phyloP scores from a whole-genome alignment of 2,329 filamentous ascomycete species.

The Geosmithia putterillii region DNA sequence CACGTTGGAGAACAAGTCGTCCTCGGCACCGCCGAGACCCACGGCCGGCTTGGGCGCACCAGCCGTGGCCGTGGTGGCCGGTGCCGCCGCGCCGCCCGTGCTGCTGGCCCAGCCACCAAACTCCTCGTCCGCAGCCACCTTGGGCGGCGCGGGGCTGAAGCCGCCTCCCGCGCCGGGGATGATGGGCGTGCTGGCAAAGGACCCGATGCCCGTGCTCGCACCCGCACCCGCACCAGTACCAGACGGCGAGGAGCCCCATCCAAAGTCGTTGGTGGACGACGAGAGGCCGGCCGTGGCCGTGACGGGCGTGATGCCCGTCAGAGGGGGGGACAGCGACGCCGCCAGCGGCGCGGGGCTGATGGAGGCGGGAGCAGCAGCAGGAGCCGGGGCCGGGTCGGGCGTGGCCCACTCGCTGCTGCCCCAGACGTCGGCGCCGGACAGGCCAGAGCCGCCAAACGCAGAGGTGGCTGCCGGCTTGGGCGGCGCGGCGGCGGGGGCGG shows the following conservation, averaged over 20 bases:
- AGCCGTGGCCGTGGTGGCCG: slow-evolving; percentile 24
- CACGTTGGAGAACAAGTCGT: slow-evolving; percentile 92
- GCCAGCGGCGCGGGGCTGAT: slow-evolving; percentile 46
- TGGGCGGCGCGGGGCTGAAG: slow-evolving; percentile 45
- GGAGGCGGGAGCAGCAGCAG: slow-evolving; percentile 33
- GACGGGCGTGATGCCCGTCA: slow-evolving; percentile 7
- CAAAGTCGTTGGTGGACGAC: slow-evolving; percentile 50
- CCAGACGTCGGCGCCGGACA: slow-evolving; percentile 61
- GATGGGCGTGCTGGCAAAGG: slow-evolving; percentile 47
- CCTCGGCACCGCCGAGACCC: slow-evolving; percentile 53
- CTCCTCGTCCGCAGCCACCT: slow-evolving; percentile 81
- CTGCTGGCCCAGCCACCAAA: slow-evolving; percentile 91
- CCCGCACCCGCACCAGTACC: too few species aligned
- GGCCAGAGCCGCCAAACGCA: slow-evolving; percentile 21
- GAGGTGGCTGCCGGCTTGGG: slow-evolving; percentile 15
- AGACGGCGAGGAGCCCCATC: slow-evolving; percentile 39
- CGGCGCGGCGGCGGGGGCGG: slow-evolving; percentile 26
- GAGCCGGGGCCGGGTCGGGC: slow-evolving; percentile 36
- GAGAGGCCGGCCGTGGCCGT: too few species aligned
- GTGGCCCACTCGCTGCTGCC: slow-evolving; percentile 75
- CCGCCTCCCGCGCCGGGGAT: slow-evolving; percentile 52
- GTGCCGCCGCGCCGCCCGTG: too few species aligned
- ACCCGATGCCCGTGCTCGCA: too few species aligned
- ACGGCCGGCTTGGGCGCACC: slow-evolving; percentile 36
- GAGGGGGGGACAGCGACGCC: too few species aligned